Conservation (phyloP, 352 stramenopile genomes). For the Phytopythium helicoides region DNA sequence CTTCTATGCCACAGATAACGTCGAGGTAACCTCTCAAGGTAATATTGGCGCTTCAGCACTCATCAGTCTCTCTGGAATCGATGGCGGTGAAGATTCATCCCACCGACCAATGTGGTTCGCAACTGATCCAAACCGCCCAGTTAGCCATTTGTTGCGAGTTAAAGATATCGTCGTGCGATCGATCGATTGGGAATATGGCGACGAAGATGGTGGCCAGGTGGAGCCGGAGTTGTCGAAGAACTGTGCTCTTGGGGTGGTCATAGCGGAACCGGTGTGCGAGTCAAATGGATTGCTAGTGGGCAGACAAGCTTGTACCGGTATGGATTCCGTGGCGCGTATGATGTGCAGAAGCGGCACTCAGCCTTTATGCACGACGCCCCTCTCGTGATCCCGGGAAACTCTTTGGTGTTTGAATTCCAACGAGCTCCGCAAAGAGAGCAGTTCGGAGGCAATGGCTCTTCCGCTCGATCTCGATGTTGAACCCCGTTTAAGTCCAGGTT, state of each 20-base stretch:
- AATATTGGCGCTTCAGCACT: not conserved
- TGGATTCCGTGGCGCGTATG: slow-evolving; percentile 50
- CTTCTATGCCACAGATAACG: slow-evolving; percentile 16
- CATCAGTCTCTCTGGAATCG: slow-evolving; percentile 27
- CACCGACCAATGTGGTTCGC: slow-evolving; percentile 40
- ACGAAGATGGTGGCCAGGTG: slow-evolving; percentile 74
- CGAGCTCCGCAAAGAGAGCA: not conserved
- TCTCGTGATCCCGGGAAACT: slow-evolving; percentile 44
- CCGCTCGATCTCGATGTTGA: slow-evolving; percentile 13
- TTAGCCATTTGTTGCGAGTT: slow-evolving; percentile 25
- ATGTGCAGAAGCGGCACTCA: slow-evolving; percentile 41
- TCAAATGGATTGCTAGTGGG: slow-evolving; percentile 44
- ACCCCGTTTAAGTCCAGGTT: slow-evolving; percentile 17
- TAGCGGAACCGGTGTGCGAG: slow-evolving; percentile 50
- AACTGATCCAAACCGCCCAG: slow-evolving; percentile 22
- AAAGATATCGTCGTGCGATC: slow-evolving; percentile 59
- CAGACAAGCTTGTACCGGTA: slow-evolving; percentile 59
- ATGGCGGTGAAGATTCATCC: slow-evolving; percentile 24
- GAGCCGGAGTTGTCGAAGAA: slow-evolving; percentile 49
- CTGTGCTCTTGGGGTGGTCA: slow-evolving; percentile 48
- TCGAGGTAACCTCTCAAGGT: no score
- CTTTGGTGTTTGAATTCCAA: slow-evolving; percentile 28
- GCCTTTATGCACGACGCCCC: slow-evolving; percentile 20
- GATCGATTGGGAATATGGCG: slow-evolving; percentile 64
- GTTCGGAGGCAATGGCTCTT: not conserved